Evolutionary conservation across 257 asterid species (phyloP).

Genomic region (Solanum okadae): DNA sequence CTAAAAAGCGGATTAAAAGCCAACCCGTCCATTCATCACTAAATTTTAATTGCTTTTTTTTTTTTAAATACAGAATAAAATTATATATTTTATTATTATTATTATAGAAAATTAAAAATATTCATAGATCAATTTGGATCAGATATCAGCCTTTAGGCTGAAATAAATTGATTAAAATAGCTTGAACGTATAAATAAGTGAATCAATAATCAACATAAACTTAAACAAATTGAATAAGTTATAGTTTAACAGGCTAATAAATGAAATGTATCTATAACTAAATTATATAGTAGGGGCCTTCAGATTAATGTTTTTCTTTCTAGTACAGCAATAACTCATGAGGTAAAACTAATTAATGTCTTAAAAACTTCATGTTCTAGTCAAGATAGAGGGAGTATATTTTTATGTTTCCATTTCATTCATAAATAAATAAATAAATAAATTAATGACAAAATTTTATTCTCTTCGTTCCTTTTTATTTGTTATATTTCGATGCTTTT

Average conservation of each 20-base stretch:
- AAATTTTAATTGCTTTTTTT: too few species aligned
- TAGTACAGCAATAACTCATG: not conserved
- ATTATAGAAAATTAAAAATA: not conserved
- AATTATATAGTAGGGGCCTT: not conserved
- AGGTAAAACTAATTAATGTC: too few species aligned
- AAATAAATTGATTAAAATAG: too few species aligned
- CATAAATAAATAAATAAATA: not conserved
- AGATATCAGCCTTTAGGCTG: not conserved
- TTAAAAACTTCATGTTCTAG: not conserved
- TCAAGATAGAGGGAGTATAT: not conserved
- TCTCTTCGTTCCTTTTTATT: too few species aligned
- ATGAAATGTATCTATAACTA: not conserved
- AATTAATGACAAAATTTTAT: not conserved
- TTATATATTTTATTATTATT: too few species aligned
- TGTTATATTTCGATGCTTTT: too few species aligned
- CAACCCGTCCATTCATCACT: not conserved
- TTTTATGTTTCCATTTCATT: not conserved
- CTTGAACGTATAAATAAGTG: too few species aligned
- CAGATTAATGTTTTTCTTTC: not conserved
- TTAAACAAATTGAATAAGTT: not conserved
- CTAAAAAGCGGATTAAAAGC: too few species aligned
- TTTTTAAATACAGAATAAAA: too few species aligned
- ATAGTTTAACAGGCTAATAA: not conserved
- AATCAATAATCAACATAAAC: too few species aligned
- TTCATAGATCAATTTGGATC: not conserved